Evolutionary conservation across 306 rosid genomes (phyloP), one percentile per base, ranked within the genome.

Genomic region (Rosa lucieae): DNA sequence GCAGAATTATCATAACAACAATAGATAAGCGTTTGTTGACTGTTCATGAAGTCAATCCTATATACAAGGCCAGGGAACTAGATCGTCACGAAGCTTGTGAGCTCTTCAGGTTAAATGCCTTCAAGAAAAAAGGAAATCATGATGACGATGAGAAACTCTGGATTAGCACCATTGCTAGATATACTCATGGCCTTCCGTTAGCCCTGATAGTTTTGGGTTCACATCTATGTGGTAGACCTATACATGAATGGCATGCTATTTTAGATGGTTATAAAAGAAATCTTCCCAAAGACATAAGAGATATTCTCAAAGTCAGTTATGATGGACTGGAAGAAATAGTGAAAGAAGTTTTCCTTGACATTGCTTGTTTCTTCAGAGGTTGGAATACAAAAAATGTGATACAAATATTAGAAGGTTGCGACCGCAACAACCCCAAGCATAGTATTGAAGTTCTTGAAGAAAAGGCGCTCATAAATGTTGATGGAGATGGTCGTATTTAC

Each of bases 341-440:
- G 10, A 47, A 63, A 1, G 18, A 78, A 9, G 77, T 83, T 39
- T 85, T 85, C 7, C 85, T 87, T 8, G 84, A 85, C 12, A 68
- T 88, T 35, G 86, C 91, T 32, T 85, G 87, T n/a, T 88, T 88
- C 70, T 83, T 85, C 14, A 78, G 63, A 6, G 86, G 81, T 5
- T 0, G 14, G 4, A 0, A 0, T 3, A 35, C 4, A 49, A 72
- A 80, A 17, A 11, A 61, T 78, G 83, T 82, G 18, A 80, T 72
- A 17, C 67, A 85, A 56, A 80, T 86, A 26, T 73, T 84, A 10
- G 37, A 85, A 47, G 79, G 65, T 43, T 70, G 86, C 74, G 88
- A 48, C 2, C 83, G 80, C 37, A 32, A 32, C 29, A 14, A 5
- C 9, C 13, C 77, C 1, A 0, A 5, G 0, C 0, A 73, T 18